Conservation (phyloP, 345 rosid species). For the Noccaea bulbosa region DNA sequence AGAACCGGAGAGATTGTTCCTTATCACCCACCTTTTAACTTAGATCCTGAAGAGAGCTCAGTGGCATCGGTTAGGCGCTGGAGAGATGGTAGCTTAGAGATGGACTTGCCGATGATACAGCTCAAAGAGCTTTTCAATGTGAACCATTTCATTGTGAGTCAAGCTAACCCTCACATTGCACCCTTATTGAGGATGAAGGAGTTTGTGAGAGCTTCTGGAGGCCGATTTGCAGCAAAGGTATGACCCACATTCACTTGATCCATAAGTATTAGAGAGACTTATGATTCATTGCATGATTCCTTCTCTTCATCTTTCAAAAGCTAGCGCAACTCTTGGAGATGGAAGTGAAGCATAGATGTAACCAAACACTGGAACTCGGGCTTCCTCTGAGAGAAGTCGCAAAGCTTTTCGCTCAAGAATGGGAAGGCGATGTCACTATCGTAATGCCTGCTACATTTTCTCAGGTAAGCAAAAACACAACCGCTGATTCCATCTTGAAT, state of each 20-base stretch:
- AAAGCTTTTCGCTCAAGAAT: slow-evolving; percentile 91
- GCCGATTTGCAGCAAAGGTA: slow-evolving; percentile 97
- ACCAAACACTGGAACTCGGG: slow-evolving; percentile 82
- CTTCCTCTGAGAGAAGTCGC: slow-evolving; percentile 88
- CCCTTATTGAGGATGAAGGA: slow-evolving; percentile 88
- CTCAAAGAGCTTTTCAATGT: slow-evolving; percentile 95
- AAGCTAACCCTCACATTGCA: slow-evolving; percentile 94
- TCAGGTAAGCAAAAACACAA: slow-evolving; percentile 59
- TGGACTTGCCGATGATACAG: slow-evolving; percentile 96
- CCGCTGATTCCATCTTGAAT: not conserved
- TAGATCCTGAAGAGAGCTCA: slow-evolving; percentile 73
- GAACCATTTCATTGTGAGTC: slow-evolving; percentile 94
- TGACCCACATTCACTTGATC: slow-evolving; percentile 14
- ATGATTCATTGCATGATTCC: not conserved
- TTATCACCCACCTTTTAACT: slow-evolving; percentile 86
- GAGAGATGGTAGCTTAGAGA: slow-evolving; percentile 99
- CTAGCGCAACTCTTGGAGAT: slow-evolving; percentile 87
- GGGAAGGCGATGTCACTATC: slow-evolving; percentile 99
- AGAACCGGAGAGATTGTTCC: slow-evolving; percentile 95
- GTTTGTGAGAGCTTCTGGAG: slow-evolving; percentile 82
- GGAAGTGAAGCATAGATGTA: slow-evolving; percentile 97
- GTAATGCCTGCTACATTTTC: slow-evolving; percentile 95
- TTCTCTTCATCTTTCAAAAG: slow-evolving; percentile 44
- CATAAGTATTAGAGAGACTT: not conserved
- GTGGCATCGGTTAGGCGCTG: slow-evolving; percentile 69